Conservation (phyloP, 2,329 filamentous ascomycete genomes). For the Pezicula radicicola region DNA sequence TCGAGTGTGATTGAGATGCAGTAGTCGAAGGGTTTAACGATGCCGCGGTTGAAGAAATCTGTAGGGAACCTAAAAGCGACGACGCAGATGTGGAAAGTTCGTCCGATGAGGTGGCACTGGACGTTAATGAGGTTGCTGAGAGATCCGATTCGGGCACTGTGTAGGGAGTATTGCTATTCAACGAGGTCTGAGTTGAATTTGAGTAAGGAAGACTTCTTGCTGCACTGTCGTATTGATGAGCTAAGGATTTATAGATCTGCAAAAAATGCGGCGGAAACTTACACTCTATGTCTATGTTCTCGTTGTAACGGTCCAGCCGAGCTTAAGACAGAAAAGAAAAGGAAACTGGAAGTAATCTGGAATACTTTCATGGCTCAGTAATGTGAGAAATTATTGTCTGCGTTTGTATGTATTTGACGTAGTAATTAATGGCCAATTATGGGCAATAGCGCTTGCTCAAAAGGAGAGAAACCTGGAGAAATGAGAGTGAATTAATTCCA, state of each 20-base stretch:
- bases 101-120: no score
- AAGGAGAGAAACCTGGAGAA: neutral
- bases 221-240: neutral
- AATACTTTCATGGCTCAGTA: slow-evolving; percentile 13
- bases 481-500: neutral
- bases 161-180: no score
- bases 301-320: slow-evolving; percentile 19
- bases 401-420: slow-evolving; percentile 3
- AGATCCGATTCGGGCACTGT: no score
- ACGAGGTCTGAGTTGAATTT: no score
- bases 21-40: no score
- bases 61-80: no score
- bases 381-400: neutral
- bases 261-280: neutral
- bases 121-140: no score
- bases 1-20: no score
- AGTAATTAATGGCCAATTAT: slow-evolving; percentile 1
- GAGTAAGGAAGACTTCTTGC: neutral
- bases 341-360: slow-evolving; percentile 7
- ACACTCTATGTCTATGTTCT: slow-evolving; percentile 7
- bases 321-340: slow-evolving; percentile 11
- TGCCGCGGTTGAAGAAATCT: no score
- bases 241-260: neutral
- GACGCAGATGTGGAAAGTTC: no score
- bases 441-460: neutral